Conservation (phyloP, 306 rosid genomes). For the Sesbania bispinosa region DNA sequence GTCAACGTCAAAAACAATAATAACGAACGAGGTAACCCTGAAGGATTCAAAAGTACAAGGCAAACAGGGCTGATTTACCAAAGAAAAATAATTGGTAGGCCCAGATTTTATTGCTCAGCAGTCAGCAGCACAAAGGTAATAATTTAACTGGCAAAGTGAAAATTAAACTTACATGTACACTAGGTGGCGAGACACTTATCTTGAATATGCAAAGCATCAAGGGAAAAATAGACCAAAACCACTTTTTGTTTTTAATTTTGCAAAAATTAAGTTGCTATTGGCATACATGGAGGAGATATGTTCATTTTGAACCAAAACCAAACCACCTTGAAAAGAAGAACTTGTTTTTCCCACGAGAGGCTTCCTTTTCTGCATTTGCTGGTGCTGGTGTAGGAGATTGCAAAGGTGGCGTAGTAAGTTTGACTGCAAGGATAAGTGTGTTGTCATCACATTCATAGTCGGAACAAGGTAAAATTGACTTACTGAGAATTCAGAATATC, state of each 20-base stretch:
- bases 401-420: constrained; percentile 36
- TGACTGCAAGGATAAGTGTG: constrained; percentile 43
- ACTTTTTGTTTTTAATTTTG: constrained; percentile 7
- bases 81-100: constrained; percentile 1
- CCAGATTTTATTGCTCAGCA: constrained; percentile 8
- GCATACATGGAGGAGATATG: neutral
- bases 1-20: constrained; percentile 22
- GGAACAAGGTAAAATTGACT: neutral
- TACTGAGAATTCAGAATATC: neutral
- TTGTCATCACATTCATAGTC: constrained; percentile 26
- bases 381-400: constrained; percentile 40
- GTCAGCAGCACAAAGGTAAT: constrained; percentile 19
- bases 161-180: constrained; percentile 7
- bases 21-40: too few relatives aligned
- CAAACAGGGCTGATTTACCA: constrained; percentile 22
- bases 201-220: constrained; percentile 16
- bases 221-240: constrained; percentile 14
- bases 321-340: constrained; percentile 81
- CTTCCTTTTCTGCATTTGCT: constrained; percentile 35
- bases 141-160: constrained; percentile 4
- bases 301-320: constrained; percentile 78
- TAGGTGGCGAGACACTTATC: neutral
- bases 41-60: constrained; percentile 9
- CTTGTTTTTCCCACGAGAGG: constrained; percentile 56
- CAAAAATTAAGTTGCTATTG: constrained; percentile 17